Evolutionary conservation across 2,329 filamentous ascomycete species (phyloP).

Genomic region (Ceratocystis lukuohia): DNA sequence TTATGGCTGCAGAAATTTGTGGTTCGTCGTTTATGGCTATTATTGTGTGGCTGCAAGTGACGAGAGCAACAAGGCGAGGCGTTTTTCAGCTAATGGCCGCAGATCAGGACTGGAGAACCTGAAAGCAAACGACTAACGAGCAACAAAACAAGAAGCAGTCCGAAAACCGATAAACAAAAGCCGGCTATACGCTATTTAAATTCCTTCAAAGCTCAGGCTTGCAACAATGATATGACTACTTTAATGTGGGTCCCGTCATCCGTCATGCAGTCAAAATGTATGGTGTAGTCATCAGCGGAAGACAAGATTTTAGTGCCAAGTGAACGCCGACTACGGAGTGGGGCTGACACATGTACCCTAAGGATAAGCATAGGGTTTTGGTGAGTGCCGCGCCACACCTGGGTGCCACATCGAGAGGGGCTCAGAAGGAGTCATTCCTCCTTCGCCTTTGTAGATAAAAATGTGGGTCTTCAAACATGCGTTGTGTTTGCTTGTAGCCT

Average conservation of each 20-base stretch:
- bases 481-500: conserved; percentile 11
- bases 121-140: neutral
- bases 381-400: neutral
- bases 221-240: neutral
- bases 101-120: conserved; percentile 13
- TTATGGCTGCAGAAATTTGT: conserved; percentile 1
- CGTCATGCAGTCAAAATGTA: neutral
- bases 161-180: neutral
- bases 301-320: neutral
- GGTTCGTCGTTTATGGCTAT: neutral
- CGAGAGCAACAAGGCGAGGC: neutral
- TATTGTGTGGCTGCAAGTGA: neutral
- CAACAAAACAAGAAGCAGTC: neutral
- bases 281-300: conserved; percentile 1
- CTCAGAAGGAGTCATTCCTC: neutral
- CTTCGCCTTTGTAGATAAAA: neutral
- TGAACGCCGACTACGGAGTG: conserved; percentile 14
- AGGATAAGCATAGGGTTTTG: neutral
- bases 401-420: conserved; percentile 6
- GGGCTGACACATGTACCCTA: neutral
- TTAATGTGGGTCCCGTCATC: neutral
- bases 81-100: neutral
- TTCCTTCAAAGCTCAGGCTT: neutral
- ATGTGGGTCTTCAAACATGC: conserved; percentile 1
- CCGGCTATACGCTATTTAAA: neutral